Evolutionary conservation across 257 asterid genomes (phyloP).

Genomic region (Nicotiana tomentosiformis): DNA sequence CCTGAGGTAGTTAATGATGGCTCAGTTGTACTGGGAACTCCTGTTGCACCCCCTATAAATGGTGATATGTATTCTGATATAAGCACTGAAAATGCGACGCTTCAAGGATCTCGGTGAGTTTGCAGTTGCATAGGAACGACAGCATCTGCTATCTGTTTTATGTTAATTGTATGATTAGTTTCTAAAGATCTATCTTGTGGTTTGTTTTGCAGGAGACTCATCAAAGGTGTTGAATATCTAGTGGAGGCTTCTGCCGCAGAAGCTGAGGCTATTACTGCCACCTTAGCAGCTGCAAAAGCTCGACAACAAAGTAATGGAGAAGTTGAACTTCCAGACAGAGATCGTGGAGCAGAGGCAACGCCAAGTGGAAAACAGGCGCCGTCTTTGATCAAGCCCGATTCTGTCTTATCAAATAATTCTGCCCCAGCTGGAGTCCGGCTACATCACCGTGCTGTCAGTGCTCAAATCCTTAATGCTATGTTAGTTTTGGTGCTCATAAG

Average conservation of each 20-base stretch:
- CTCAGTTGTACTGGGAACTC: slow-evolving; percentile 84
- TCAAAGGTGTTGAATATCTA: slow-evolving; percentile 90
- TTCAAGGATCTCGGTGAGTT: slow-evolving; percentile 73
- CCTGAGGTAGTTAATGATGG: slow-evolving; percentile 64
- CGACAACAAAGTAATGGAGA: slow-evolving; percentile 85
- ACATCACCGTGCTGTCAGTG: slow-evolving; percentile 98
- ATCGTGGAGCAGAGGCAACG: slow-evolving; percentile 96
- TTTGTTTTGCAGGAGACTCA: slow-evolving; percentile 52
- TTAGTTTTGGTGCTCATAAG: slow-evolving; percentile 8
- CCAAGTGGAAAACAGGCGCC: slow-evolving; percentile 87
- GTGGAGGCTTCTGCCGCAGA: slow-evolving; percentile 99
- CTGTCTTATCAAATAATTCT: slow-evolving; percentile 57
- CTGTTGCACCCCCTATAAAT: slow-evolving; percentile 90
- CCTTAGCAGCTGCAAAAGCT: slow-evolving; percentile 99
- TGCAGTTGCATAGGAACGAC: slow-evolving; percentile 14
- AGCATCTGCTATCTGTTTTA: slow-evolving; percentile 4
- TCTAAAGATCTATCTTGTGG: slow-evolving; percentile 4
- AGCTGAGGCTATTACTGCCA: slow-evolving; percentile 95
- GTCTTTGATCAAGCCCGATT: slow-evolving; percentile 75
- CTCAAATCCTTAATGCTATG: slow-evolving; percentile 16
- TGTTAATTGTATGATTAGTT: background rate
- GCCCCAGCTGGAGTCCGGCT: slow-evolving; percentile 91
- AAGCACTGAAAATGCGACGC: slow-evolving; percentile 85
- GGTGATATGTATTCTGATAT: slow-evolving; percentile 90
- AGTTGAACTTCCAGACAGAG: slow-evolving; percentile 87